Evolutionary conservation across 1,284 basidiomycete genomes (phyloP), one percentile per base, ranked within the genome.

Genomic region (Moniliophthora roreri): DNA sequence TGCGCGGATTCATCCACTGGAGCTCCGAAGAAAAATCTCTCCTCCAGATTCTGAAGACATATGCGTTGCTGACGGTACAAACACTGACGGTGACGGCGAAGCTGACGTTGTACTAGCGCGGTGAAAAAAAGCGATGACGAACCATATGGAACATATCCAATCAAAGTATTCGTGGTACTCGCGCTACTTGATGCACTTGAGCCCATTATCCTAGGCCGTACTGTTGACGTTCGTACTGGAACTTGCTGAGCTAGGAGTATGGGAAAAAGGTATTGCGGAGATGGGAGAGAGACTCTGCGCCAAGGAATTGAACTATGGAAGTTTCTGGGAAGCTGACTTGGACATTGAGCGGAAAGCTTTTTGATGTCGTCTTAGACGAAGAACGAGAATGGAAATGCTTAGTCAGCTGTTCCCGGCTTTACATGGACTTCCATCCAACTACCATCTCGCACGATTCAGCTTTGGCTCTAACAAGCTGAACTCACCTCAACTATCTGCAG

Each of bases 1-100:
- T 95, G 92, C 1, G 85, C 87, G 95, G 73, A 63, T 86, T 88
- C 71, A 91, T 87, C 16, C 91, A 70, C 65, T 93, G 90, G 6
- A 92, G 69, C 63, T 83, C 84, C 57, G 76, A 82, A 8, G 85
- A 81, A 3, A 84, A 86, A 63, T 82, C 81, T n/a, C n/a, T 20
- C 79, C 80, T 9, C 24, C 44, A n/a, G 67, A 62, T 8, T 71
- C 67, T n/a, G 72, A 63, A n/a, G 66, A 65, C 0, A 74, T 67
- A 45, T 74, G 73, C 6, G 75, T 72, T 1, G 74, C 66, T 28
- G 74, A 70, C 0, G 73, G 52, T 8, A 56, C 51, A 7, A 53
- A 28, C n/a, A 56, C 47, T 13, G 68, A 71, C 8, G 71, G 67
- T 34, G 74, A 54, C 4, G 53, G 50, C 7, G 63, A 55, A 15